Evolutionary conservation across 257 asterid genomes (phyloP).

Genomic region (Nicotiana knightiana): DNA sequence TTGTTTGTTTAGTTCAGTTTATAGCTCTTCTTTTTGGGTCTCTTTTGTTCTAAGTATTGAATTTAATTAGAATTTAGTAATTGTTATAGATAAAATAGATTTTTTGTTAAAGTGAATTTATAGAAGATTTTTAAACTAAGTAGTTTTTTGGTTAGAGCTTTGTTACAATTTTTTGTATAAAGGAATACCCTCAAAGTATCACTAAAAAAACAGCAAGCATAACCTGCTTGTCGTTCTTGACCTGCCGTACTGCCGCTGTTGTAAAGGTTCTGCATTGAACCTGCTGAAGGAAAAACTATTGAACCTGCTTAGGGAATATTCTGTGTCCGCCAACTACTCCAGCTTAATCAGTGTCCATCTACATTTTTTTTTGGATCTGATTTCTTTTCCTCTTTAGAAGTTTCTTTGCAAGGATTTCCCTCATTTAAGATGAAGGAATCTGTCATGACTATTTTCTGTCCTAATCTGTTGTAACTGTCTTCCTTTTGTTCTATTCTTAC

Average conservation of each 20-base stretch:
- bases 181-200: neutral
- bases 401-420: neutral
- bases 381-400: neutral
- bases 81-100: neutral
- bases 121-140: neutral
- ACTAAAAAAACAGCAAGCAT: neutral
- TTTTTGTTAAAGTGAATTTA: neutral
- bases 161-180: neutral
- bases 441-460: neutral
- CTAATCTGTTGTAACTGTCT: neutral
- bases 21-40: neutral
- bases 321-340: neutral
- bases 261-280: neutral
- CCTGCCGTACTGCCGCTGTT: neutral
- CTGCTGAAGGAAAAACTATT: neutral
- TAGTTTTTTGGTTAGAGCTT: neutral
- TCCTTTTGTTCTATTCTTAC: neutral
- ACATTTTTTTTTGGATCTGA: neutral
- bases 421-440: neutral
- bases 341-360: neutral
- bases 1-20: neutral
- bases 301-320: neutral
- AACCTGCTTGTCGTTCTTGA: neutral
- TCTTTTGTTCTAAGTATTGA: neutral
- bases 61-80: neutral